These are phyloP conservation scores for Samsoniella hepiali DNA, from an alignment of 2,329 filamentous ascomycete genomes.

Conservation along the genomic window DNA sequence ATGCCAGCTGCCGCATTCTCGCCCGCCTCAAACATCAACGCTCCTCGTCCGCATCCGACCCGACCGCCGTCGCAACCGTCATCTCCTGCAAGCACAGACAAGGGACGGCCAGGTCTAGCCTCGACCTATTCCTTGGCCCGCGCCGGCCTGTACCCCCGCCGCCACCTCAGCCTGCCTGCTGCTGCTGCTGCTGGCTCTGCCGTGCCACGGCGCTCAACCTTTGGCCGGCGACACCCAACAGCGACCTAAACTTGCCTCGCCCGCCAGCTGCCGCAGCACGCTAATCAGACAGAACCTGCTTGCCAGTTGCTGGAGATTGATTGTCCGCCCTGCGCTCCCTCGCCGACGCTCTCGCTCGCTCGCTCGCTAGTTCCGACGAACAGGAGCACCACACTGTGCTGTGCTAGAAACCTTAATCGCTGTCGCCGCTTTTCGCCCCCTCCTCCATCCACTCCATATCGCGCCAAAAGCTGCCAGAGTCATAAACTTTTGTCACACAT, in stretches of 20 bases:
- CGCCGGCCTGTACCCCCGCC: slow-evolving; percentile 6
- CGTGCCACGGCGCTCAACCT: slow-evolving; percentile 11
- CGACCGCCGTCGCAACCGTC: neutral
- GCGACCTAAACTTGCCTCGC: neutral
- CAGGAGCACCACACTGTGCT: neutral
- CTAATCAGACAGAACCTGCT: neutral
- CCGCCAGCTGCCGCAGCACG: neutral
- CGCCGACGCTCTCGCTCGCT: neutral
- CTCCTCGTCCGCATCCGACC: neutral
- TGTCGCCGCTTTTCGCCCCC: slow-evolving; percentile 19
- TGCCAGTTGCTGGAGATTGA: neutral
- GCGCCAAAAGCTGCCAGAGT: slow-evolving; percentile 16
- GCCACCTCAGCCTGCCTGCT: slow-evolving; percentile 17
- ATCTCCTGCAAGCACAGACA: neutral
- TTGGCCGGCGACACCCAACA: slow-evolving; percentile 12
- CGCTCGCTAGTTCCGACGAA: slow-evolving; percentile 12
- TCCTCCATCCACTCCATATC: slow-evolving; percentile 16
- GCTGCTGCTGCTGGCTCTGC: slow-evolving; percentile 3
- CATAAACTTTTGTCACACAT: slow-evolving; percentile 17
- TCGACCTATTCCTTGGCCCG: slow-evolving; percentile 4
- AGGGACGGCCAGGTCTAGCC: neutral
- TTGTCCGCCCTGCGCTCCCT: neutral
- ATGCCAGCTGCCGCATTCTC: neutral
- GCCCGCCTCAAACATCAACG: neutral
- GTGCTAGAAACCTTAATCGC: slow-evolving; percentile 18